Evolutionary conservation across 768 basidiomycete genomes (phyloP).

Genomic region (Trametes cingulata): DNA sequence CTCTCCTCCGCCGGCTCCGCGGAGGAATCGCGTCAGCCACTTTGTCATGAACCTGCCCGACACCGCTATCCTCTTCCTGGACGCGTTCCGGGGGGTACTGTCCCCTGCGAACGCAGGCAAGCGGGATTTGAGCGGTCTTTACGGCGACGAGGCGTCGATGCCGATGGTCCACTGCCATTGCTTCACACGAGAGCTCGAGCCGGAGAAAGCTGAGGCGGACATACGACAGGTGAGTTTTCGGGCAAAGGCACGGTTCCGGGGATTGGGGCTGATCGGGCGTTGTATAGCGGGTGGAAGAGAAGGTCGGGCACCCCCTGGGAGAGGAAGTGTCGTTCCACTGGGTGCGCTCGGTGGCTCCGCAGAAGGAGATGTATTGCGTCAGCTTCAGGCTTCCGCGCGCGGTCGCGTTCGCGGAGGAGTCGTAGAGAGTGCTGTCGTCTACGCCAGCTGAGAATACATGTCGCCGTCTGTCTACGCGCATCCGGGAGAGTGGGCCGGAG

Average conservation of each 20-base stretch:
- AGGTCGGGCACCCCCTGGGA: conserved; percentile 55
- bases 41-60: conserved; percentile 99
- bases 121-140: conserved; percentile 49
- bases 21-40: conserved; percentile 68
- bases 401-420: conserved; percentile 35
- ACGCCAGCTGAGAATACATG: not conserved
- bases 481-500: not conserved
- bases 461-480: not conserved
- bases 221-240: conserved; percentile 63
- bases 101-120: conserved; percentile 40
- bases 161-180: conserved; percentile 96
- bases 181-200: conserved; percentile 85
- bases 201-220: conserved; percentile 67
- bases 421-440: not conserved
- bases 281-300: conserved; percentile 67
- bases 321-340: conserved; percentile 59
- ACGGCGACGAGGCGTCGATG: conserved; percentile 45
- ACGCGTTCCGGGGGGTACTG: conserved; percentile 81
- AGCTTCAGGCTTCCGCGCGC: conserved; percentile 71
- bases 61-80: conserved; percentile 85
- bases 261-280: conserved; percentile 18
- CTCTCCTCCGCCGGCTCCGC: conserved; percentile 25
- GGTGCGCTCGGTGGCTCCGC: conserved; percentile 92
- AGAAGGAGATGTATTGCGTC: conserved; percentile 98
- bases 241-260: conserved; percentile 5